Evolutionary conservation across 495 filamentous ascomycete species (phyloP), one percentile per base, ranked within the genome.

Genomic region (Podospora anserina): DNA sequence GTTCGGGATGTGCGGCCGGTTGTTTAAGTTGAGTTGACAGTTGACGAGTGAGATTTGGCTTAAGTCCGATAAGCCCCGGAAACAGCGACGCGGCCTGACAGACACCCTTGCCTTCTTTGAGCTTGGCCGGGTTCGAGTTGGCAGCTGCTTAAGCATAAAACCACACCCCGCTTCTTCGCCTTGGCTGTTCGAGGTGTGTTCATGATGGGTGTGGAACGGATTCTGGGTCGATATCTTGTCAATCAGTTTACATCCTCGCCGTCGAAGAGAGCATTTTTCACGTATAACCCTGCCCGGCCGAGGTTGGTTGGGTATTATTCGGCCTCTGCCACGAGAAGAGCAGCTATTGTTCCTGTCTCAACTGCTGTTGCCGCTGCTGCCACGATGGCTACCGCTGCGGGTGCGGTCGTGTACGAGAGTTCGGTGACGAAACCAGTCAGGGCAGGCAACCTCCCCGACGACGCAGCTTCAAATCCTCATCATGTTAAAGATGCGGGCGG

Each of bases 401-500:
- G 39, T 49, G 39, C 9, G 39, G 70, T 54, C 23, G 57, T 60
- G 23, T 72, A 69, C 32, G 56, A 70, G 44, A 63, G 61, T 16
- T 18, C 56, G 49, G 70, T 74, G 27, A 77, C 81, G 54, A 74
- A 71, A 30, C 69, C 67, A 32, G 63, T 70, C 34, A 13, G 63
- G 2, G 55, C 68, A 5, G 63, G 58, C 19, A 59, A 67, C 26
- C 67, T 70, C 6, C 70, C 74, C 2, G 68, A 72, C n/a, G 76
- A 80, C 5, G 76, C 72, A 26, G 63, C 66, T n/a, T 18, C 62
- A 13, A 61, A 68, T n/a, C 32, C 68, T 4, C 79, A 81, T 56
- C 79, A 81, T 58, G 63, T 81, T 23, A 77, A 77, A 55, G 70
- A 79, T 18, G 68, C n/a, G 16, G 7, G 69, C 19, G 79, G 79